phyloP scores from a whole-genome alignment of 176 grass and related monocot species.

The Panicum miliaceum region DNA sequence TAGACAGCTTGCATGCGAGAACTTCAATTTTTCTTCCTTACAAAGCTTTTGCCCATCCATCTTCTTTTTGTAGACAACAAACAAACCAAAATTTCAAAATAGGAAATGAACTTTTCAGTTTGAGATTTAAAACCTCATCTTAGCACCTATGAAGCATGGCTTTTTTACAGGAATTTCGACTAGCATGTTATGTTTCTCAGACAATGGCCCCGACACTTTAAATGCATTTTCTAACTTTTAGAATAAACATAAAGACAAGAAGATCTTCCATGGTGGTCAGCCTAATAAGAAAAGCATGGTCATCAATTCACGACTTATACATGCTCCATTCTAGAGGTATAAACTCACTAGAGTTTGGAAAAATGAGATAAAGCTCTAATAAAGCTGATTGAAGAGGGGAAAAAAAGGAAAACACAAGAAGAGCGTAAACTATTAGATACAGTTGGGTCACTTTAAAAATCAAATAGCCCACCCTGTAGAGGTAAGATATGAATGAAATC shows the following conservation, averaged over 20 bases:
- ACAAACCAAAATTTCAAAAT: not conserved
- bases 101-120: not conserved
- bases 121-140: not conserved
- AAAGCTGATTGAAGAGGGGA: not conserved
- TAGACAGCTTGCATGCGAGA: not conserved
- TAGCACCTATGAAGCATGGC: not conserved
- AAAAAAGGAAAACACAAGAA: not conserved
- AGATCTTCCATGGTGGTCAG: too few relatives aligned
- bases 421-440: not conserved
- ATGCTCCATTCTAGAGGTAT: not conserved
- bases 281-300: too few relatives aligned
- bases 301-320: not conserved
- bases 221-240: too few relatives aligned
- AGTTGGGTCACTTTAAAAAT: not conserved
- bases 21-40: not conserved
- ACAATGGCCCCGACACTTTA: too few relatives aligned
- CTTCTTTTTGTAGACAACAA: not conserved
- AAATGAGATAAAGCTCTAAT: not conserved
- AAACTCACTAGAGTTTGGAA: not conserved
- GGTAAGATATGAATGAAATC: not conserved
- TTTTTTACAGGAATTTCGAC: not conserved
- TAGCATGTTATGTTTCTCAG: too few relatives aligned
- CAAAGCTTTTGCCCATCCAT: not conserved
- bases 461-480: not conserved
- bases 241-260: too few relatives aligned